Evolutionary conservation across 768 basidiomycete genomes (phyloP).

Genomic region (Leucogyrophana mollusca): DNA sequence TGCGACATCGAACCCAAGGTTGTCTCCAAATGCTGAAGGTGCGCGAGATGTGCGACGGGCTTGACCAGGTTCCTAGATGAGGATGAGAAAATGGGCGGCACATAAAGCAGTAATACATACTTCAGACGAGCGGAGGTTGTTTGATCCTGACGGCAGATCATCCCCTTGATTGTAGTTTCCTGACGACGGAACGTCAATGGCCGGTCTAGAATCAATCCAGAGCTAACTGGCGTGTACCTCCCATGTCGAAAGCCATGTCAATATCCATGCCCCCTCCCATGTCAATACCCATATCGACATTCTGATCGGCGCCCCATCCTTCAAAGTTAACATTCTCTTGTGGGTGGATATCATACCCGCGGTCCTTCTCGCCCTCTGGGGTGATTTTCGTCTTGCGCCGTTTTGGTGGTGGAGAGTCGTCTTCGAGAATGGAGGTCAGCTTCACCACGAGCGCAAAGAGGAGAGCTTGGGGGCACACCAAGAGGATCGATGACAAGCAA

Average conservation of each 20-base stretch:
- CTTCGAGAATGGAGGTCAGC: too few relatives aligned
- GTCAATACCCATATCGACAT: constrained; percentile 1
- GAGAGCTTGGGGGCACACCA: not conserved
- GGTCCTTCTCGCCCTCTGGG: not conserved
- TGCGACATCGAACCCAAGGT: constrained; percentile 46
- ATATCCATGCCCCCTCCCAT: constrained; percentile 14
- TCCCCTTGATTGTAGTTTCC: constrained; percentile 19
- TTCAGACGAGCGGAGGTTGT: constrained; percentile 56
- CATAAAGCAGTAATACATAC: constrained; percentile 34
- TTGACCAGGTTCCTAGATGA: constrained; percentile 80
- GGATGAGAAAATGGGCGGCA: constrained; percentile 5
- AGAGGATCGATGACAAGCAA: constrained; percentile 7
- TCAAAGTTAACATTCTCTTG: not conserved
- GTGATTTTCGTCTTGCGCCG: constrained; percentile 38
- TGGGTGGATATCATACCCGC: not conserved
- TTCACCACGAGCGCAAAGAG: too few relatives aligned
- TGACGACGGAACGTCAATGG: constrained; percentile 7
- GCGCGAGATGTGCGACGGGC: constrained; percentile 69
- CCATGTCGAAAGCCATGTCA: constrained; percentile 22
- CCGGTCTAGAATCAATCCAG: not conserved
- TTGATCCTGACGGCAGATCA: constrained; percentile 15
- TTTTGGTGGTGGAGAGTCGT: constrained; percentile 42
- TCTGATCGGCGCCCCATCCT: not conserved
- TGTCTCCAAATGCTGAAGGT: constrained; percentile 47
- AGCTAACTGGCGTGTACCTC: constrained; percentile 11